These are phyloP conservation scores for Solanum hybrid DNA, from an alignment of 305 asterid genomes.

Conservation along the genomic window DNA sequence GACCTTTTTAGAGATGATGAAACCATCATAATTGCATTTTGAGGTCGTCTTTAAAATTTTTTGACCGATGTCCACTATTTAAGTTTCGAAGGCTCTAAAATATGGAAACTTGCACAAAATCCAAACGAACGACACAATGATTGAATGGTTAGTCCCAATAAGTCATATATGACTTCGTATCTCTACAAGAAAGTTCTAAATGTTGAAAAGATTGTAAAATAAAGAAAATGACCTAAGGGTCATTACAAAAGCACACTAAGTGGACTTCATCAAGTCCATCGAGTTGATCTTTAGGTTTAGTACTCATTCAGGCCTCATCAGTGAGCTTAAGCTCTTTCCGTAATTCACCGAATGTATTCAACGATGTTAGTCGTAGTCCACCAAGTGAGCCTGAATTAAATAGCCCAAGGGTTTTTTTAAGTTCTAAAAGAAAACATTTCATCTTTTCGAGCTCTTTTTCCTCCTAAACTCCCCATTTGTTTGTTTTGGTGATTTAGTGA, in stretches of 20 bases:
- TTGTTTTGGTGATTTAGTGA: background rate
- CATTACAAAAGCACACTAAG: background rate
- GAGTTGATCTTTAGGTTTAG: background rate
- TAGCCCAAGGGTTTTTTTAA: background rate
- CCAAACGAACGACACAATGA: too few species aligned
- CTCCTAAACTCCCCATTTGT: background rate
- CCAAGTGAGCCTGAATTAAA: background rate
- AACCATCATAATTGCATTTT: too few species aligned
- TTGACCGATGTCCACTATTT: too few species aligned
- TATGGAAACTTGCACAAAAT: too few species aligned
- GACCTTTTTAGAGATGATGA: too few species aligned
- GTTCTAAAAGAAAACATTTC: background rate
- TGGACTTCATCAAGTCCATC: background rate
- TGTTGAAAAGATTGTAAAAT: too few species aligned
- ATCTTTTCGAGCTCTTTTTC: background rate
- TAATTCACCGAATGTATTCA: background rate
- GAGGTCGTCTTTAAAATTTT: too few species aligned
- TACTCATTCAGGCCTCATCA: background rate
- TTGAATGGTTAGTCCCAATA: too few species aligned
- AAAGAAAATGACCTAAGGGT: too few species aligned
- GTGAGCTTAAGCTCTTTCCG: background rate
- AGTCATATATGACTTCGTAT: too few species aligned
- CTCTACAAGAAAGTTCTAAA: too few species aligned
- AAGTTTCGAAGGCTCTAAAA: too few species aligned
- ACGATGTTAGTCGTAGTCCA: background rate